Evolutionary conservation across 129 eudicot species (phyloP).

Genomic region (Silybum marianum): DNA sequence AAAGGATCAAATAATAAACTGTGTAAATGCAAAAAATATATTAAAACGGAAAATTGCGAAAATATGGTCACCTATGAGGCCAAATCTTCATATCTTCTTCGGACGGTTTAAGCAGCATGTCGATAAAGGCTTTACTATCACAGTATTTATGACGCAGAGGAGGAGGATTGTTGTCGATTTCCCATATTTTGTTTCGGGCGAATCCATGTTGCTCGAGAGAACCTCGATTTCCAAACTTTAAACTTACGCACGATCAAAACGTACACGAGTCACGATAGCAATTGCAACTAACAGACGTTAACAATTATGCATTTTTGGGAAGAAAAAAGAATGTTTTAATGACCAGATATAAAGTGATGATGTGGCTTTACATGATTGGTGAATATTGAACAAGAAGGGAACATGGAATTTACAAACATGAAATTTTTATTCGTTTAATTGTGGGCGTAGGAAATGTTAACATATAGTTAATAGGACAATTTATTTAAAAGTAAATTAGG

Average conservation of each 20-base stretch:
- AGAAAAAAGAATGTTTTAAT: too few relatives aligned
- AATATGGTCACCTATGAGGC: slow-evolving; percentile 68
- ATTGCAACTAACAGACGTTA: background rate
- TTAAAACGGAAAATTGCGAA: background rate
- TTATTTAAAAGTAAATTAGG: too few relatives aligned
- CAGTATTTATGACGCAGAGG: slow-evolving; percentile 49
- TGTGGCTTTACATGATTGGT: background rate
- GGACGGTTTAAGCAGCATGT: slow-evolving; percentile 75
- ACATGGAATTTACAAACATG: background rate
- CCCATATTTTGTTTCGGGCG: slow-evolving; percentile 89
- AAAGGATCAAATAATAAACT: background rate
- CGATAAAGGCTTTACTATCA: slow-evolving; percentile 48
- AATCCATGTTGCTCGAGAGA: slow-evolving; percentile 91
- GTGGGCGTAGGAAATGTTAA: background rate
- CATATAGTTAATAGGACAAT: background rate
- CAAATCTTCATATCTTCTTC: slow-evolving; percentile 79
- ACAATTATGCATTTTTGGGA: background rate
- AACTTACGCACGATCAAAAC: background rate
- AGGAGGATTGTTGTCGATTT: slow-evolving; percentile 72
- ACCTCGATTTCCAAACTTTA: slow-evolving; percentile 88
- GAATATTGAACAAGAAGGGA: background rate
- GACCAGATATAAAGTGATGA: background rate
- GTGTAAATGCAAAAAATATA: background rate
- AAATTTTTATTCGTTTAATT: background rate
- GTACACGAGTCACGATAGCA: background rate